These are phyloP conservation scores for Cystofilobasidium macerans DNA, from an alignment of 768 basidiomycete genomes.

Conservation along the genomic window DNA sequence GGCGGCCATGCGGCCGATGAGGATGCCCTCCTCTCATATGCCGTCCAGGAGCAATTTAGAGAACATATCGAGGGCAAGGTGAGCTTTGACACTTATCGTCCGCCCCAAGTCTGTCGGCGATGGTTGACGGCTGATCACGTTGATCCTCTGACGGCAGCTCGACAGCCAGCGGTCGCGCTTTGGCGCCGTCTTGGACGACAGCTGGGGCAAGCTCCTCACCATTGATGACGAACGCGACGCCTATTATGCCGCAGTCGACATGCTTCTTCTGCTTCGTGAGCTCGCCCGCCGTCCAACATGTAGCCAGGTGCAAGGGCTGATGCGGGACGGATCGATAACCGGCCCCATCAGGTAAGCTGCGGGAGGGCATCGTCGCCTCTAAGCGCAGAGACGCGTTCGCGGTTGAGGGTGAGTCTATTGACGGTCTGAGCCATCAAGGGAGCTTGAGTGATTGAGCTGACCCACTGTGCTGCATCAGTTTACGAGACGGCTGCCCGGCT, in stretches of 20 bases:
- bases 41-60: slow-evolving; percentile 11
- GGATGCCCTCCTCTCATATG: slow-evolving; percentile 12
- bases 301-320: neutral
- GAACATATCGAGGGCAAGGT: slow-evolving; percentile 17
- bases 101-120: neutral
- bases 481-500: slow-evolving; percentile 19
- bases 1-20: slow-evolving; percentile 20
- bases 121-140: too few species aligned
- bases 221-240: slow-evolving; percentile 5
- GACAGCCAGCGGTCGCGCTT: neutral
- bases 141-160: neutral
- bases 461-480: neutral
- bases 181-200: neutral
- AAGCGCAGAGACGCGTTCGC: slow-evolving; percentile 5
- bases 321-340: too few species aligned
- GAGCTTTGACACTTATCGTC: neutral
- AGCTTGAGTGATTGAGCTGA: neutral
- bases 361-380: slow-evolving; percentile 18
- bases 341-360: slow-evolving; percentile 10
- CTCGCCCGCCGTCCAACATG: neutral
- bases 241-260: slow-evolving; percentile 14
- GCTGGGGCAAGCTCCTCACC: neutral
- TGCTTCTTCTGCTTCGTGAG: slow-evolving; percentile 22
- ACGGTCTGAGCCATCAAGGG: neutral
- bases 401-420: slow-evolving; percentile 13